These are phyloP conservation scores for Pouteria glomerata DNA, from an alignment of 148 eudicot species.

Conservation along the genomic window DNA sequence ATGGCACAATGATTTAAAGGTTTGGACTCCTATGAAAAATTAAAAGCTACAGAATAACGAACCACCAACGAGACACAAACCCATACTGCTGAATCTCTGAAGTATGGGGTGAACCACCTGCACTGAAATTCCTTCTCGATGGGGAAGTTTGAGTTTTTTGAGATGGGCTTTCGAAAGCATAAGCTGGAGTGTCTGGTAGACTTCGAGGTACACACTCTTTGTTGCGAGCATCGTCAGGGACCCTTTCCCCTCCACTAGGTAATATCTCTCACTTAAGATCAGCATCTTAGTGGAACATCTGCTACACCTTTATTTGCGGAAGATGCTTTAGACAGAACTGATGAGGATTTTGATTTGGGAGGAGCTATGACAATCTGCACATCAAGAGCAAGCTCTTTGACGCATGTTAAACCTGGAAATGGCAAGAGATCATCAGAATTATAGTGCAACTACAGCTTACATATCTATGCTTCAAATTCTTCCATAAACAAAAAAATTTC, in stretches of 20 bases:
- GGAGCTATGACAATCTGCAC: constrained; percentile 85
- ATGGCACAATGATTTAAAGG: too few species aligned
- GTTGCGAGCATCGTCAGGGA: constrained; percentile 34
- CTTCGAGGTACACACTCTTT: constrained; percentile 42
- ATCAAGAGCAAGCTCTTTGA: constrained; percentile 87
- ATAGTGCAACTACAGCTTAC: neutral
- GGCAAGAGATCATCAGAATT: neutral
- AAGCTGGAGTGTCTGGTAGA: constrained; percentile 63
- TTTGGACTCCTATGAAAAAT: too few species aligned
- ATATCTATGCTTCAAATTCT: neutral
- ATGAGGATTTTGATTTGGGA: constrained; percentile 58
- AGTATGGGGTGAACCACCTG: constrained; percentile 61
- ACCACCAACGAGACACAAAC: neutral
- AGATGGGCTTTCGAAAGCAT: constrained; percentile 42
- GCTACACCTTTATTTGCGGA: constrained; percentile 29
- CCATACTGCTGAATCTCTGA: constrained; percentile 53
- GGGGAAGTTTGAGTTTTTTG: constrained; percentile 35
- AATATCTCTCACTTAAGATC: constrained; percentile 37
- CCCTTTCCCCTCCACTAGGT: constrained; percentile 18
- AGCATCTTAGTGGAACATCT: constrained; percentile 32
- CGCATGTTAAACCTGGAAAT: constrained; percentile 65
- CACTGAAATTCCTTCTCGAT: constrained; percentile 23
- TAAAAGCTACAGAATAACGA: too few species aligned
- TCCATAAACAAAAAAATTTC: neutral
- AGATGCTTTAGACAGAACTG: constrained; percentile 36